Evolutionary conservation across 2,329 filamentous ascomycete genomes (phyloP).

Genomic region (Colletotrichum orchidophilum): DNA sequence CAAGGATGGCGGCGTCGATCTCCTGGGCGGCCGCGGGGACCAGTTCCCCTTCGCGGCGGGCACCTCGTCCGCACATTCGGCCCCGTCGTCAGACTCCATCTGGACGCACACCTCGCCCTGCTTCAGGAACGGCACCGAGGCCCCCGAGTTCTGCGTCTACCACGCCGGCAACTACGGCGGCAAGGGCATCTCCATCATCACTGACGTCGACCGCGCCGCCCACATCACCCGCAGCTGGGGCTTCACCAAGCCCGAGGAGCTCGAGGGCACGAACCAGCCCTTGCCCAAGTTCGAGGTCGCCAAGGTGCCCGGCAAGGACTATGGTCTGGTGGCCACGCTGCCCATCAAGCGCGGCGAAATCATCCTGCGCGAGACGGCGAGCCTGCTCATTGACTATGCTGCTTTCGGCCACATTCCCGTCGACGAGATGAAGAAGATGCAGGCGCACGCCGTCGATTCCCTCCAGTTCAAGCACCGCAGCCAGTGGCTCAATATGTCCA

Average conservation of each 20-base stretch:
- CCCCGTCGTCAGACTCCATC: neutral
- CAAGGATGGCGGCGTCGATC: constrained; percentile 34
- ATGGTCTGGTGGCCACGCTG: constrained; percentile 47
- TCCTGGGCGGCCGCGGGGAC: constrained; percentile 18
- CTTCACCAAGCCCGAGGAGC: constrained; percentile 39
- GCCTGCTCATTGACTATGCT: constrained; percentile 50
- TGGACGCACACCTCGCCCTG: constrained; percentile 26
- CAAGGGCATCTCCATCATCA: constrained; percentile 51
- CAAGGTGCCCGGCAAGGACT: constrained; percentile 55
- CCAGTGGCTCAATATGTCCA: constrained; percentile 48
- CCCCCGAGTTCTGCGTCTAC: constrained; percentile 45
- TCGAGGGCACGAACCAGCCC: constrained; percentile 38
- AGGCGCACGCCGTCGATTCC: constrained; percentile 42
- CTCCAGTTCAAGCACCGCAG: constrained; percentile 44
- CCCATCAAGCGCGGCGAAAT: constrained; percentile 47
- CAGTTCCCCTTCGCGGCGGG: constrained; percentile 9
- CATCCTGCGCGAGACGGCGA: constrained; percentile 50
- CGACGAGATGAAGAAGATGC: constrained; percentile 41
- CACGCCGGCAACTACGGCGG: constrained; percentile 46
- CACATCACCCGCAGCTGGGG: constrained; percentile 40
- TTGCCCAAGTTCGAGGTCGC: constrained; percentile 44
- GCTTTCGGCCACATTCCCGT: constrained; percentile 43
- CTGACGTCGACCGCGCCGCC: constrained; percentile 44
- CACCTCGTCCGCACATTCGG: neutral
- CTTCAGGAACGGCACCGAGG: constrained; percentile 30